phyloP scores from a whole-genome alignment of 768 basidiomycete genomes.

The Leccinum barrowsii region DNA sequence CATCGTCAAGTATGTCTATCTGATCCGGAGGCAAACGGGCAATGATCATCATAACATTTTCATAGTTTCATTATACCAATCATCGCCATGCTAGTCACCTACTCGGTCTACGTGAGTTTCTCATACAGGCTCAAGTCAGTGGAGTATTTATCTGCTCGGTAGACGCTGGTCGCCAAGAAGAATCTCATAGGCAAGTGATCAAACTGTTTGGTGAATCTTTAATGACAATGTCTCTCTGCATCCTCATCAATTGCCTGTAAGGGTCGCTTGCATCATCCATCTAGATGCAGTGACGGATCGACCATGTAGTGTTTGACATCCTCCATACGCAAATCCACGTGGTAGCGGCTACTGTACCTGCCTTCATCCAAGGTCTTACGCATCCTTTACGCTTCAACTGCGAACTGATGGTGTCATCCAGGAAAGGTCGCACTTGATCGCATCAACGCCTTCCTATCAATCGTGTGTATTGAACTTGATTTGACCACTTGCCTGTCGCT shows the following conservation, averaged over 20 bases:
- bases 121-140: background rate
- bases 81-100: constrained; percentile 64
- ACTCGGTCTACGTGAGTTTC: constrained; percentile 49
- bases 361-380: constrained; percentile 9
- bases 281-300: background rate
- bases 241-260: constrained; percentile 10
- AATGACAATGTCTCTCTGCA: background rate
- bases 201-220: background rate
- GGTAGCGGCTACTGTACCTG: background rate
- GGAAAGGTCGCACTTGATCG: constrained; percentile 10
- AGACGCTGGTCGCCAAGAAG: constrained; percentile 5
- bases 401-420: constrained; percentile 12
- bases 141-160: background rate
- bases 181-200: constrained; percentile 6
- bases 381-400: constrained; percentile 22
- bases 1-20: constrained; percentile 10
- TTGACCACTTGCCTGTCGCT: background rate
- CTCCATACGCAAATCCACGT: background rate
- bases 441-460: constrained; percentile 4
- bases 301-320: background rate
- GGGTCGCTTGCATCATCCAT: background rate
- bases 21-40: background rate
- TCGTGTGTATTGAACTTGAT: background rate
- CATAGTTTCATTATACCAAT: constrained; percentile 57
- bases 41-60: background rate